Percentiles rank a stretch among this genome's conserved stretches.
Evolutionary conservation across 2,329 filamentous ascomycete species (phyloP).

Genomic region (Calonectria montana): DNA sequence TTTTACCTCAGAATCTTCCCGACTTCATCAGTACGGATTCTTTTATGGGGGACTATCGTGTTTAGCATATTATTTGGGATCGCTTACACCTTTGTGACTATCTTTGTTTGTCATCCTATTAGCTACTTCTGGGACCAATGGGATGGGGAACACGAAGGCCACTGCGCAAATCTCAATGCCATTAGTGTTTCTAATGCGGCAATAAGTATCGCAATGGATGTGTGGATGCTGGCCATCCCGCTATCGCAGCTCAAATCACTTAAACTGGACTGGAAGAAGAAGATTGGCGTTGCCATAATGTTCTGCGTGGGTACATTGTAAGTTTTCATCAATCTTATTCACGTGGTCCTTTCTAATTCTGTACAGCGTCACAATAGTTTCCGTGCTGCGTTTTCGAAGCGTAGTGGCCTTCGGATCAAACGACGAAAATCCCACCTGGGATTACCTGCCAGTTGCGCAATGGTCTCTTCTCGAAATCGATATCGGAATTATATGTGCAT

Average conservation of each 20-base stretch:
- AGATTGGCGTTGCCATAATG: conserved; percentile 50
- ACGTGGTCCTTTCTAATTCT: not conserved
- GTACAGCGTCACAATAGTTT: not conserved
- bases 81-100: conserved; percentile 54
- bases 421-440: conserved; percentile 48
- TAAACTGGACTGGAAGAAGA: conserved; percentile 60
- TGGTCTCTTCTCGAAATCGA: conserved; percentile 55
- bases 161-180: conserved; percentile 61
- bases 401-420: not conserved
- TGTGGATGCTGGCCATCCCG: conserved; percentile 64
- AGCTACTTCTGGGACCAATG: conserved; percentile 64
- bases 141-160: conserved; percentile 58
- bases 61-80: conserved; percentile 48
- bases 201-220: conserved; percentile 63
- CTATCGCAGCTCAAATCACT: conserved; percentile 56
- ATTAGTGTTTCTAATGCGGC: conserved; percentile 63
- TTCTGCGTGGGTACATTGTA: conserved; percentile 61
- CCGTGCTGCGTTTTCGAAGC: not conserved
- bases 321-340: conserved; percentile 27
- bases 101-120: conserved; percentile 65
- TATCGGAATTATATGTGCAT: conserved; percentile 53
- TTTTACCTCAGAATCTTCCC: conserved; percentile 1
- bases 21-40: not conserved
- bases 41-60: not conserved
- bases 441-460: conserved; percentile 44